phyloP scores from a whole-genome alignment of 495 filamentous ascomycete genomes.

The Talaromyces adpressus region DNA sequence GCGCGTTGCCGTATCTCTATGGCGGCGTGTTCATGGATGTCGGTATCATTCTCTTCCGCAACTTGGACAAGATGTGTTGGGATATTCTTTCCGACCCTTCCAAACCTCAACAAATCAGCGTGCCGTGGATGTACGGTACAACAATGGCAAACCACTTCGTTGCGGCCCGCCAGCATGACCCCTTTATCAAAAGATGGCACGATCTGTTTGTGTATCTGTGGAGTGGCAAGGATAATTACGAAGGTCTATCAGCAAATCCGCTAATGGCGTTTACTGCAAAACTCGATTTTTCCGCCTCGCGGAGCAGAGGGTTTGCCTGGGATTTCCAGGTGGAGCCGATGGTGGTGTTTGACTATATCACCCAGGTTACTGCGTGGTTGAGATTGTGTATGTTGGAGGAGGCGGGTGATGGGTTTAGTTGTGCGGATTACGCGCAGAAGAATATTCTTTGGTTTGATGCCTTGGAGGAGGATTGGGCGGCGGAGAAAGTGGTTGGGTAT shows the following conservation, averaged over 20 bases:
- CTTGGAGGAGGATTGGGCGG: slow-evolving; percentile 7
- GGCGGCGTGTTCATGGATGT: slow-evolving; percentile 23
- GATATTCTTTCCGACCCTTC: slow-evolving; percentile 9
- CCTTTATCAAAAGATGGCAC: slow-evolving; percentile 16
- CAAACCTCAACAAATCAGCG: slow-evolving; percentile 11
- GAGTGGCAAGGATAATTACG: background rate
- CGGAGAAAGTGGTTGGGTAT: background rate
- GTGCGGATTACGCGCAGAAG: slow-evolving; percentile 7
- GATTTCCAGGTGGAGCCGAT: slow-evolving; percentile 5
- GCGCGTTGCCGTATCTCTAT: slow-evolving; percentile 14
- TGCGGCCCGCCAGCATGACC: background rate
- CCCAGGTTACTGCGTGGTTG: slow-evolving; percentile 2
- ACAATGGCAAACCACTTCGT: slow-evolving; percentile 1
- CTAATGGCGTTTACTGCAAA: background rate
- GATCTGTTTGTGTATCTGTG: slow-evolving; percentile 9
- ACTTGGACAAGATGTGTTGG: slow-evolving; percentile 19
- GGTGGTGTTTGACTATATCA: slow-evolving; percentile 9
- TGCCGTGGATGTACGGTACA: slow-evolving; percentile 9
- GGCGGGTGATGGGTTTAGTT: slow-evolving; percentile 8
- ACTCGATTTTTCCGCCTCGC: slow-evolving; percentile 2
- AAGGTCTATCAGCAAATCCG: background rate
- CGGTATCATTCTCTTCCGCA: slow-evolving; percentile 15
- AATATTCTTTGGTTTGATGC: slow-evolving; percentile 9
- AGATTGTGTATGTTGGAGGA: slow-evolving; percentile 10
- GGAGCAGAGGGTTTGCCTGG: background rate